A percentile compares a stretch with the other conserved stretches of the same genome.
Evolutionary conservation across 23 red algal genomes (phyloP).

Genomic region (Agarophyton chilense): DNA sequence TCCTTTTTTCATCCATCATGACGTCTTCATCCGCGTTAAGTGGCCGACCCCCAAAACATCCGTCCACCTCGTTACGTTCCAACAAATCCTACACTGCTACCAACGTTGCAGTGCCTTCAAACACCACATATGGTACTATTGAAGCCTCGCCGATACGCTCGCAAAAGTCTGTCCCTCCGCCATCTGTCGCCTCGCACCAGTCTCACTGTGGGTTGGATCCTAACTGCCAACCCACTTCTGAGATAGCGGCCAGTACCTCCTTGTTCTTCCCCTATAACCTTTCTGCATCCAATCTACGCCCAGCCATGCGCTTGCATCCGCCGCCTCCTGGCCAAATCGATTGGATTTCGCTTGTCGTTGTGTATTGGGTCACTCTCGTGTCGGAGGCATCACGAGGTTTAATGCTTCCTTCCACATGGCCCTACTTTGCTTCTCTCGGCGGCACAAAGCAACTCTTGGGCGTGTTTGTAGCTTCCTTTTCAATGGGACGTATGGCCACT

Average conservation of each 20-base stretch:
- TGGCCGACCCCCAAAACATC: slow-evolving; percentile 1
- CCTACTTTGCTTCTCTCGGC: slow-evolving; percentile 71
- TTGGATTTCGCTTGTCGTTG: slow-evolving; percentile 48
- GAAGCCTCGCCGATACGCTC: slow-evolving; percentile 52
- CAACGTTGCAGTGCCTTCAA: not conserved
- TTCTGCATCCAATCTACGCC: not conserved
- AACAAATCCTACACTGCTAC: not conserved
- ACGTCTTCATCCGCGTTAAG: not conserved
- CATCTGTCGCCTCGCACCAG: not conserved
- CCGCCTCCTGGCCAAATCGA: slow-evolving; percentile 25
- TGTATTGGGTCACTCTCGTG: slow-evolving; percentile 70
- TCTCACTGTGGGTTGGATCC: not conserved
- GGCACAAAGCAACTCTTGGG: slow-evolving; percentile 79
- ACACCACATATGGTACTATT: not conserved
- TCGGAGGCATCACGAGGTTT: slow-evolving; percentile 94
- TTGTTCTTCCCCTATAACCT: not conserved
- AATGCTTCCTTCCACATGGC: slow-evolving; percentile 87
- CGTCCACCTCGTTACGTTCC: not conserved
- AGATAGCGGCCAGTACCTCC: slow-evolving; percentile 29
- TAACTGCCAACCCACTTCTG: not conserved
- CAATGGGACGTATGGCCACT: slow-evolving; percentile 85
- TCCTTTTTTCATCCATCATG: too few species aligned
- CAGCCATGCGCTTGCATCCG: not conserved
- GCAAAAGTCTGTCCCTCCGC: slow-evolving; percentile 9
- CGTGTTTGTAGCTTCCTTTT: slow-evolving; percentile 92